Conservation (phyloP, 192 early-diverging fungal species). For the Podila minutissima region DNA sequence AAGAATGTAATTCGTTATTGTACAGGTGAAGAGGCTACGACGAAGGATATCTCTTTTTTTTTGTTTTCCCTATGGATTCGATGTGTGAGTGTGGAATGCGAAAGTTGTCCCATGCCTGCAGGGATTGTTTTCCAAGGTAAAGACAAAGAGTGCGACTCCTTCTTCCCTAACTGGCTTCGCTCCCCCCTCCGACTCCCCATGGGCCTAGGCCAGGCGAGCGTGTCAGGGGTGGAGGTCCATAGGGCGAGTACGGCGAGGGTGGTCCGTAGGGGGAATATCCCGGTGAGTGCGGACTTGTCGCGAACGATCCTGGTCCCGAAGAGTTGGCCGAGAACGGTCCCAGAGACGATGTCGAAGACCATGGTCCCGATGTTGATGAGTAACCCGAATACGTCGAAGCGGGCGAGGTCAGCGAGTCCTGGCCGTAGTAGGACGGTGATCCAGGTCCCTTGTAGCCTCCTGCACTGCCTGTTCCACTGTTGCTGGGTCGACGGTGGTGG, state of each 20-base stretch:
- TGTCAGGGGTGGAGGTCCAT: neutral
- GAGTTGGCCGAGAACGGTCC: conserved; percentile 32
- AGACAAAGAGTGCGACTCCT: neutral
- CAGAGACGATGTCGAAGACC: conserved; percentile 32
- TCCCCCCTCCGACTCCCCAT: neutral
- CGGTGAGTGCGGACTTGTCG: conserved; percentile 12
- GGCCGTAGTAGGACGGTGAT: conserved; percentile 59
- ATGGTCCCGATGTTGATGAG: conserved; percentile 30
- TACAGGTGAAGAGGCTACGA: neutral
- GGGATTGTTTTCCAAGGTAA: neutral
- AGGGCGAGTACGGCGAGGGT: neutral
- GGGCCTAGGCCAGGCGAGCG: conserved; percentile 8
- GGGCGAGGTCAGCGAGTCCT: conserved; percentile 66
- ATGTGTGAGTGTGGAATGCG: too few relatives aligned
- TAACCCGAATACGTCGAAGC: conserved; percentile 25
- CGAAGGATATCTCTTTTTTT: neutral
- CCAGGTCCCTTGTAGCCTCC: neutral
- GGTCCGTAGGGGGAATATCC: conserved; percentile 17
- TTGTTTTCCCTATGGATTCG: too few relatives aligned
- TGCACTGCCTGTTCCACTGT: neutral
- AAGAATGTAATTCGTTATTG: neutral
- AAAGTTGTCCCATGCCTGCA: neutral
- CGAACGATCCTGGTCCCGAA: conserved; percentile 63
- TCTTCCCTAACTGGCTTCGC: neutral
- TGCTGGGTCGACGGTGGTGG: conserved; percentile 19